Percentiles rank a stretch among this genome's conserved stretches.
phyloP scores from a whole-genome alignment of 2,329 filamentous ascomycete species.

The Fusarium foetens region DNA sequence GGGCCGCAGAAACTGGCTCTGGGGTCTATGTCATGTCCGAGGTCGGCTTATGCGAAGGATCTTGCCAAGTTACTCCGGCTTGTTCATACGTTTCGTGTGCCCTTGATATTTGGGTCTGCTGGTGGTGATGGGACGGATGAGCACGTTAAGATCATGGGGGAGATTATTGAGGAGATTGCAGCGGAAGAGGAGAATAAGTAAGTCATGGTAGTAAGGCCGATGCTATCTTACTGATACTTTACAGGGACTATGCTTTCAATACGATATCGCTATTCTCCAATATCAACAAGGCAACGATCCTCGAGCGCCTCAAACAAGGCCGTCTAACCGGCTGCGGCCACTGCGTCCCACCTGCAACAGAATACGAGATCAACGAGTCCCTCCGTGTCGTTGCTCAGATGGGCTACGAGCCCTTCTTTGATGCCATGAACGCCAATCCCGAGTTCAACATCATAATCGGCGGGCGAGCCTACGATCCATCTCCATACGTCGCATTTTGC shows the following conservation, averaged over 20 bases:
- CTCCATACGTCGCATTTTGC: conserved; percentile 52
- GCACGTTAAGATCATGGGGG: conserved; percentile 54
- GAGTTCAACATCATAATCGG: conserved; percentile 61
- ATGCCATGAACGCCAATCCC: conserved; percentile 53
- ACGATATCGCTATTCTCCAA: conserved; percentile 52
- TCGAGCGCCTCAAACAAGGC: conserved; percentile 44
- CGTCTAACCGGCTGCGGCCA: conserved; percentile 52
- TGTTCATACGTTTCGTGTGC: conserved; percentile 48
- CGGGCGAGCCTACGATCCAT: conserved; percentile 56
- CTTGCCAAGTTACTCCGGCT: conserved; percentile 52
- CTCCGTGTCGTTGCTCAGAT: conserved; percentile 57
- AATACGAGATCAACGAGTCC: conserved; percentile 51
- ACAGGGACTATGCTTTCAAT: conserved; percentile 43
- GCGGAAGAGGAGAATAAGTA: conserved; percentile 19
- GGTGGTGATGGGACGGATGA: conserved; percentile 60
- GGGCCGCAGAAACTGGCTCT: conserved; percentile 55
- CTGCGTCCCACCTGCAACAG: conserved; percentile 53
- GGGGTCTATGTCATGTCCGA: conserved; percentile 53
- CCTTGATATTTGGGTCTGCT: conserved; percentile 56
- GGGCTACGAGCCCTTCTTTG: conserved; percentile 57
- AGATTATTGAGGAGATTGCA: conserved; percentile 49
- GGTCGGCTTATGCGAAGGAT: conserved; percentile 55
- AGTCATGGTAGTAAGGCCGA: accelerated
- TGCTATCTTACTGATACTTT: not conserved
- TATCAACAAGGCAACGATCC: conserved; percentile 49